phyloP scores from a whole-genome alignment of 352 stramenopile species.

The Salisapilia sapeloensis region DNA sequence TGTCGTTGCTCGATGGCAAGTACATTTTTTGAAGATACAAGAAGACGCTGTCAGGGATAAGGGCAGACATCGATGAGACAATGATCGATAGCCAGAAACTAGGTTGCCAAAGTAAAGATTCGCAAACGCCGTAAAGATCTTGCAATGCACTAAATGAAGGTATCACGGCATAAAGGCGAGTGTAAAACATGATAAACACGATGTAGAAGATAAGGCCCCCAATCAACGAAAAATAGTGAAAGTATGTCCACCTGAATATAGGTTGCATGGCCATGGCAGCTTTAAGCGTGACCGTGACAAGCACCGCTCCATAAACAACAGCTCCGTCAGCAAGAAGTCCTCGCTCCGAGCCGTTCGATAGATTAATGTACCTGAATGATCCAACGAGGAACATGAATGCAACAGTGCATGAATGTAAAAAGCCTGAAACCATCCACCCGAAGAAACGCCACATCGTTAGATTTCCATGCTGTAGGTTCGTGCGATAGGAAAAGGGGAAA shows the following conservation, averaged over 20 bases:
- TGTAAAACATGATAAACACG: slow-evolving; percentile 54
- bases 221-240: slow-evolving; percentile 55
- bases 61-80: slow-evolving; percentile 37
- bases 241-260: slow-evolving; percentile 50
- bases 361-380: too few species aligned
- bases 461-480: slow-evolving; percentile 4
- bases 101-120: slow-evolving; percentile 30
- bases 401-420: slow-evolving; percentile 2
- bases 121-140: slow-evolving; percentile 47
- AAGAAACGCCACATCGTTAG: too few species aligned
- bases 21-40: slow-evolving; percentile 77
- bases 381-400: too few species aligned
- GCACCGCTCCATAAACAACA: slow-evolving; percentile 58
- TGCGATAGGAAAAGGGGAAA: slow-evolving; percentile 71
- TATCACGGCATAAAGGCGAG: slow-evolving; percentile 37
- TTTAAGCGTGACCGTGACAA: slow-evolving; percentile 64
- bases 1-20: slow-evolving; percentile 62
- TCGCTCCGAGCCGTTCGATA: slow-evolving; percentile 32
- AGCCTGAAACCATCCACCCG: slow-evolving; percentile 3
- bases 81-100: slow-evolving; percentile 51
- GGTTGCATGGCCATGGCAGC: slow-evolving; percentile 57
- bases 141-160: slow-evolving; percentile 53
- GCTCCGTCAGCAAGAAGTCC: slow-evolving; percentile 59
- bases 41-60: slow-evolving; percentile 40
- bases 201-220: slow-evolving; percentile 44